Percentiles rank a stretch among this genome's conserved stretches.
These are phyloP conservation scores for Pyrenophora tritici-repentis DNA, from an alignment of 2,329 filamentous ascomycete species.

Conservation along the genomic window DNA sequence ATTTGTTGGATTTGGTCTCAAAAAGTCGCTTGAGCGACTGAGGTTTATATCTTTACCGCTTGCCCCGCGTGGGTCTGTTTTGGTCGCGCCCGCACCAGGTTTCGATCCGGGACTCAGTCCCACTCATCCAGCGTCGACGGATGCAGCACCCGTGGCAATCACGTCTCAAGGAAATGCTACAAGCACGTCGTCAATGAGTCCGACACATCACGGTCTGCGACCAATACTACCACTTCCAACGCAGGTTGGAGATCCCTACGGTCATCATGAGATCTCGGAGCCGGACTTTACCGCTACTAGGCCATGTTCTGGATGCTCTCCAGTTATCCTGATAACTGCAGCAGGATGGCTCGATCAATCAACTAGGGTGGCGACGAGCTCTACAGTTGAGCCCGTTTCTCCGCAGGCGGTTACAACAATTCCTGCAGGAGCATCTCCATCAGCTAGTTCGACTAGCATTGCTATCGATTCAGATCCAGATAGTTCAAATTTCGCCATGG, in stretches of 20 bases:
- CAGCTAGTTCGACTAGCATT: slow-evolving; percentile 22
- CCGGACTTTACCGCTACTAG: slow-evolving; percentile 35
- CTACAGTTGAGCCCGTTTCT: background rate
- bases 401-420: slow-evolving; percentile 4
- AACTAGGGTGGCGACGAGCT: slow-evolving; percentile 27
- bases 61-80: slow-evolving; percentile 1
- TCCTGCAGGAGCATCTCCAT: slow-evolving; percentile 17
- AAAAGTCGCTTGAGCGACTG: background rate
- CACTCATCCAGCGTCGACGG: slow-evolving; percentile 1
- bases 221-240: slow-evolving; percentile 33
- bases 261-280: slow-evolving; percentile 40
- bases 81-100: slow-evolving; percentile 4
- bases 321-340: slow-evolving; percentile 33
- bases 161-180: slow-evolving; percentile 9
- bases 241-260: slow-evolving; percentile 32
- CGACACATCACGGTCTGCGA: slow-evolving; percentile 29
- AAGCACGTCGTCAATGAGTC: slow-evolving; percentile 18
- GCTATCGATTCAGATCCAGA: slow-evolving; percentile 21
- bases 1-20: slow-evolving; percentile 5
- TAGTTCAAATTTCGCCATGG: slow-evolving; percentile 23
- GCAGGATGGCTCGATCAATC: slow-evolving; percentile 31
- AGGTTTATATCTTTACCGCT: slow-evolving; percentile 12
- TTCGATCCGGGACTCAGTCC: slow-evolving; percentile 11
- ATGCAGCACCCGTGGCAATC: slow-evolving; percentile 2
- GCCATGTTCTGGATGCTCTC: slow-evolving; percentile 35